phyloP scores from a whole-genome alignment of 2,329 filamentous ascomycete genomes.

The Dactylellina leptospora region DNA sequence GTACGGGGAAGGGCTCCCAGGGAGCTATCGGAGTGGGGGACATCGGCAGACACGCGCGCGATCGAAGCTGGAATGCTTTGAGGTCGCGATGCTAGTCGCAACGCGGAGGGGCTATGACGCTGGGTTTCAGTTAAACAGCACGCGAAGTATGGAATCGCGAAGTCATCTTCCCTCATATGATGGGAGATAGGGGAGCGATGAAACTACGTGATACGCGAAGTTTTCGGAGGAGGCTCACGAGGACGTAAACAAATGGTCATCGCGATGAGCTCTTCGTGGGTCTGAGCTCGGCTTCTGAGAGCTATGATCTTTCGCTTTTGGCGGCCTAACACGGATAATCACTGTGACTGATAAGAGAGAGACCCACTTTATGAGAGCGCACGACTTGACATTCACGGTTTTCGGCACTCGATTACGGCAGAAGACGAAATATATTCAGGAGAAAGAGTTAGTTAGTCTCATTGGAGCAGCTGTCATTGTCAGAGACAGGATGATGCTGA shows the following conservation, averaged over 20 bases:
- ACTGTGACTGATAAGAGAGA: background rate
- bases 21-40: conserved; percentile 43
- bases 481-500: conserved; percentile 35
- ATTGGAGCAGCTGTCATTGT: conserved; percentile 5
- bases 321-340: conserved; percentile 39
- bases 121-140: conserved; percentile 19
- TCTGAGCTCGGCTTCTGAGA: conserved; percentile 2
- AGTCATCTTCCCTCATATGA: conserved; percentile 35
- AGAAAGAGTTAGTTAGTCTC: background rate
- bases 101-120: conserved; percentile 32
- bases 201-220: conserved; percentile 1
- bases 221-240: background rate
- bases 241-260: conserved; percentile 16
- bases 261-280: conserved; percentile 1
- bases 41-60: conserved; percentile 34
- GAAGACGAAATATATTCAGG: background rate
- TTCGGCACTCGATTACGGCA: conserved; percentile 2
- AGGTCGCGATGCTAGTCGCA: conserved; percentile 23
- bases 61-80: conserved; percentile 11
- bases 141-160: conserved; percentile 17
- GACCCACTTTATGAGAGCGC: conserved; percentile 32
- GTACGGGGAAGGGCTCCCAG: conserved; percentile 55
- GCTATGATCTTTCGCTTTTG: conserved; percentile 29
- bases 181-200: background rate
- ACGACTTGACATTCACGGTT: conserved; percentile 1